Percentiles rank a stretch among this genome's conserved stretches.
These are phyloP conservation scores for Sugiyamaella grinbergsii DNA, from an alignment of 1,139 yeast genomes.

Conservation along the genomic window DNA sequence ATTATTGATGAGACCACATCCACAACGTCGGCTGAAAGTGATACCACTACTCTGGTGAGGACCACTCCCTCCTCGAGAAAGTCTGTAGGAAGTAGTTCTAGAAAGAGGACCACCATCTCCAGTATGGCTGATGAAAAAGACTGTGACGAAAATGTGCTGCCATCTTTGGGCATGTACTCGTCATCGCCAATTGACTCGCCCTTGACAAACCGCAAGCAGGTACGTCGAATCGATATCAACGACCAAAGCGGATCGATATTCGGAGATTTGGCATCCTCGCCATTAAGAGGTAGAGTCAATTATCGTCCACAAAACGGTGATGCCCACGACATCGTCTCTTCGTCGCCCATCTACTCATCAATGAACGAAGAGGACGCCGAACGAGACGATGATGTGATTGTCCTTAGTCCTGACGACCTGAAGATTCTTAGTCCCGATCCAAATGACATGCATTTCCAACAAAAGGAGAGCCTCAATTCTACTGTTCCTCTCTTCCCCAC, in stretches of 20 bases:
- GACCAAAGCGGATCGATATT: slow-evolving; percentile 4
- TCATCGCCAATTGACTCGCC: slow-evolving; percentile 31
- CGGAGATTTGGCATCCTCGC: slow-evolving; percentile 22
- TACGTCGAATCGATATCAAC: slow-evolving; percentile 1
- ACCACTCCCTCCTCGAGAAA: slow-evolving; percentile 16
- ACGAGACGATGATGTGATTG: background rate
- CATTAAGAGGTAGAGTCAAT: slow-evolving; percentile 14
- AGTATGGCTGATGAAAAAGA: background rate
- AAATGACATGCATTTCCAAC: background rate
- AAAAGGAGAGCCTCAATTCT: background rate
- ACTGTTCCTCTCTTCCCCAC: slow-evolving; percentile 5
- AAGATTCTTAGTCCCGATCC: too few species aligned
- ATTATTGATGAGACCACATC: slow-evolving; percentile 17
- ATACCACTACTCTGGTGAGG: slow-evolving; percentile 14
- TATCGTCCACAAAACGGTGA: slow-evolving; percentile 8
- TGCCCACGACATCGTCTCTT: slow-evolving; percentile 7
- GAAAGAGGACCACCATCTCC: too few species aligned
- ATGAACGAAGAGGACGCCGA: background rate
- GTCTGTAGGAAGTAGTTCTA: background rate
- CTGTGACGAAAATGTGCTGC: slow-evolving; percentile 9
- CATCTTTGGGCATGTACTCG: slow-evolving; percentile 28
- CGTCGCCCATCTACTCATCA: slow-evolving; percentile 17
- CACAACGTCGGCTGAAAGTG: slow-evolving; percentile 18
- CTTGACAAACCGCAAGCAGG: slow-evolving; percentile 21
- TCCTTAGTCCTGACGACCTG: slow-evolving; percentile 8